These are phyloP conservation scores for Asclepias syriaca DNA, from an alignment of 257 asterid genomes.

Conservation along the genomic window DNA sequence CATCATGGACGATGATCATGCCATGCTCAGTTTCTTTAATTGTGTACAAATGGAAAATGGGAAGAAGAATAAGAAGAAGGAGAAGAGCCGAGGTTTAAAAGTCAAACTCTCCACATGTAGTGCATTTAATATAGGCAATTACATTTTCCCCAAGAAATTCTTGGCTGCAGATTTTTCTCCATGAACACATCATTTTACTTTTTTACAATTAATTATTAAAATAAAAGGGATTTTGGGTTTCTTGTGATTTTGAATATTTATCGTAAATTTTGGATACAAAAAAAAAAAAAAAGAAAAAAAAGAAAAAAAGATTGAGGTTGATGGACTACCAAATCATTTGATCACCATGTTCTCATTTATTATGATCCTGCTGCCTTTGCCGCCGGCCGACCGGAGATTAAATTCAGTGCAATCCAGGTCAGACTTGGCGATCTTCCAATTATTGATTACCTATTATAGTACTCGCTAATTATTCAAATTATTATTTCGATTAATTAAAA, in stretches of 20 bases:
- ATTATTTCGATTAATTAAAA: no score
- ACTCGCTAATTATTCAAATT: no score
- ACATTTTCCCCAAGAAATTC: conserved; percentile 10
- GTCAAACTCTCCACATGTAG: conserved; percentile 23
- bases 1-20: neutral
- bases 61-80: no score
- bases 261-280: neutral
- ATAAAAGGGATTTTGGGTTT: neutral
- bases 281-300: no score
- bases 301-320: neutral
- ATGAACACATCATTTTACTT: no score
- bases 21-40: neutral
- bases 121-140: conserved; percentile 14
- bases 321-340: neutral
- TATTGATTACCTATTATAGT: no score
- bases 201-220: neutral
- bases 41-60: neutral
- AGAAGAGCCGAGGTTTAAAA: neutral
- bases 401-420: no score
- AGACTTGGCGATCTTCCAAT: no score
- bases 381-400: neutral
- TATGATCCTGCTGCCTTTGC: neutral
- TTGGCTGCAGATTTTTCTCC: conserved; percentile 2
- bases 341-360: neutral
- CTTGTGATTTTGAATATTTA: neutral